phyloP scores from a whole-genome alignment of 176 grass and related monocot species.

The Ensete glaucum region DNA sequence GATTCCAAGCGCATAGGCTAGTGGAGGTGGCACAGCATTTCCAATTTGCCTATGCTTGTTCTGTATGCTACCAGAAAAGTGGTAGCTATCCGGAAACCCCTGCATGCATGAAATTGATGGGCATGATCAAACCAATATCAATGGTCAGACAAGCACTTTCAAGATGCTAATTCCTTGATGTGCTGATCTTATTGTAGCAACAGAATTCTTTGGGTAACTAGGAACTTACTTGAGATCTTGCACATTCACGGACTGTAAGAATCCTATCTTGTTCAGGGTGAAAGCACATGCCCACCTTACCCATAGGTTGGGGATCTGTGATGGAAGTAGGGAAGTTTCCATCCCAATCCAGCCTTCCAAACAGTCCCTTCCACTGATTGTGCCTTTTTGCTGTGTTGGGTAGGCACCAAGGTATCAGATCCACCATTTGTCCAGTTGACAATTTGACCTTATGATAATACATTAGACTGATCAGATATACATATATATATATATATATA shows the following conservation, averaged over 20 bases:
- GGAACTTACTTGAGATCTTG: constrained; percentile 54
- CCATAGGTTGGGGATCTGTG: constrained; percentile 92
- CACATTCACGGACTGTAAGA: constrained; percentile 77
- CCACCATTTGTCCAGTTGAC: constrained; percentile 79
- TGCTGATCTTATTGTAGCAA: too few species aligned
- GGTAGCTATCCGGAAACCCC: constrained; percentile 59
- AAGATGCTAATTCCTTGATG: too few species aligned
- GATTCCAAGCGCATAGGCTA: constrained; percentile 58
- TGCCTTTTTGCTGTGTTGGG: constrained; percentile 97
- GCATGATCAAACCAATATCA: background rate
- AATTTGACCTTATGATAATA: constrained; percentile 56
- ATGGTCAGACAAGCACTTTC: too few species aligned
- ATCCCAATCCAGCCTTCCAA: constrained; percentile 90
- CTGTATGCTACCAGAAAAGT: constrained; percentile 63
- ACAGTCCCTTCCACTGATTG: constrained; percentile 99
- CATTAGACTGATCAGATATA: background rate
- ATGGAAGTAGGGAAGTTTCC: constrained; percentile 97
- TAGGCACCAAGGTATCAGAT: constrained; percentile 94
- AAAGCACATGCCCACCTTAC: constrained; percentile 94
- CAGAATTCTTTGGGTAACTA: too few species aligned
- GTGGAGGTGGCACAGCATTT: constrained; percentile 72
- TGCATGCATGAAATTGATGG: background rate
- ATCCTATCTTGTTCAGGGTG: constrained; percentile 80
- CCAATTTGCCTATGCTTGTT: constrained; percentile 72
- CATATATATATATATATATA: background rate